Evolutionary conservation across 768 basidiomycete species (phyloP), one percentile per base, ranked within the genome.

Genomic region (Naganishia vishniacii): DNA sequence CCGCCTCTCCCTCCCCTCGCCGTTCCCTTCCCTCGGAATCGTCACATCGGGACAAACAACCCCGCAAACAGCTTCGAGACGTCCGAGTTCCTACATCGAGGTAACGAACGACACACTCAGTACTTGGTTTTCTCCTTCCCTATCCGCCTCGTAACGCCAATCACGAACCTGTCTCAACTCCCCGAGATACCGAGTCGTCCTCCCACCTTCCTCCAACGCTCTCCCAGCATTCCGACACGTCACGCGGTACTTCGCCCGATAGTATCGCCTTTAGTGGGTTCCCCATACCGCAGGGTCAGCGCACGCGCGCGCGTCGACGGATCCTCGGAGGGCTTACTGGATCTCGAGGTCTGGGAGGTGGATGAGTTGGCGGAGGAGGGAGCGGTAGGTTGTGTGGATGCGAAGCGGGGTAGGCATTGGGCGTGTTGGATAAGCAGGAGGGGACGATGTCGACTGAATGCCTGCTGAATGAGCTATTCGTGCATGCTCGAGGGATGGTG

Each of bases 321-420:
- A 5, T 2, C 4, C 32, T n/a, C 16, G 51, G 2, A 9, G 9
- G 15, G n/a, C 53, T 20, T 16, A 56, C 53, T 56, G 53, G 13
- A 56, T 56, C 25, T 56, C 53, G 32, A 56, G 3, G 37, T 56
- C 53, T 6, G 53, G 53, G 18, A 56, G 53, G 34, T 37, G 53
- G 53, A 56, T 2, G 34, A 56, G 53, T 6, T 56, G 53, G 1
- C 18, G n/a, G 20, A 56, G 53, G 20, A 56, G 31, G 23, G 32
- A 25, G 6, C 53, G 2, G 23, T 56, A 56, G 53, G 18, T 56
- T 56, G 53, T 37, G 32, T 34, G 53, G 37, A 56, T 56, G 34
- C n/a, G 42, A 18, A 8, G 42, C 18, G 42, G 42, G n/a, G 42
- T 18, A n/a, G 42, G n/a, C 42, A 44, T 44, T 6, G 42, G n/a